Evolutionary conservation across 73 alveolate genomes (phyloP).

Genomic region (Paramecium sexaurelia): DNA sequence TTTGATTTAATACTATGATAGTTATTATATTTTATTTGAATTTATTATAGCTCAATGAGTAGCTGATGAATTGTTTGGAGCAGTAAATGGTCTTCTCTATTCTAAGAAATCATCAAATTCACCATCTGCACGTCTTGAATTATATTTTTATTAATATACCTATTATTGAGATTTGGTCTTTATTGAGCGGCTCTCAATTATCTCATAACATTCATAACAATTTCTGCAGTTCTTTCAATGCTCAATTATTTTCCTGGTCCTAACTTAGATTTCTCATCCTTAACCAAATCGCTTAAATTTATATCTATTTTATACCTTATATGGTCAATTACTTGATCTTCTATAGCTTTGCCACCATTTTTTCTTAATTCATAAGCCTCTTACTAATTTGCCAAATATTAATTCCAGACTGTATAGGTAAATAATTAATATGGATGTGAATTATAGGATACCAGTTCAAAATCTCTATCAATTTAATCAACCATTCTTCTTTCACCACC

Average conservation of each 20-base stretch:
- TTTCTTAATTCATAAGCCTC: constrained; percentile 65
- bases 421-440: constrained; percentile 66
- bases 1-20: no score
- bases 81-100: constrained; percentile 65
- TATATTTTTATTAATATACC: not conserved
- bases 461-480: constrained; percentile 68
- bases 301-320: not conserved
- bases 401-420: constrained; percentile 56
- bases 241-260: constrained; percentile 56
- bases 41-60: constrained; percentile 62
- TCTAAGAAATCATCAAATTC: constrained; percentile 70
- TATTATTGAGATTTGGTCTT: constrained; percentile 47
- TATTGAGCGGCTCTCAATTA: constrained; percentile 60
- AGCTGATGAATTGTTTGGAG: constrained; percentile 61
- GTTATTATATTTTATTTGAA: not conserved
- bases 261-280: constrained; percentile 57
- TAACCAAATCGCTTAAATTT: constrained; percentile 8
- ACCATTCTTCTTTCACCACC: constrained; percentile 74
- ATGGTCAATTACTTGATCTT: constrained; percentile 56
- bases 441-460: constrained; percentile 66
- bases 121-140: constrained; percentile 59
- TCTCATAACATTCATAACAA: constrained; percentile 64
- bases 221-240: constrained; percentile 66
- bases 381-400: constrained; percentile 54
- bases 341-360: constrained; percentile 61